Conservation (phyloP, 345 rosid species). For the Aquilaria yunnanensis region DNA sequence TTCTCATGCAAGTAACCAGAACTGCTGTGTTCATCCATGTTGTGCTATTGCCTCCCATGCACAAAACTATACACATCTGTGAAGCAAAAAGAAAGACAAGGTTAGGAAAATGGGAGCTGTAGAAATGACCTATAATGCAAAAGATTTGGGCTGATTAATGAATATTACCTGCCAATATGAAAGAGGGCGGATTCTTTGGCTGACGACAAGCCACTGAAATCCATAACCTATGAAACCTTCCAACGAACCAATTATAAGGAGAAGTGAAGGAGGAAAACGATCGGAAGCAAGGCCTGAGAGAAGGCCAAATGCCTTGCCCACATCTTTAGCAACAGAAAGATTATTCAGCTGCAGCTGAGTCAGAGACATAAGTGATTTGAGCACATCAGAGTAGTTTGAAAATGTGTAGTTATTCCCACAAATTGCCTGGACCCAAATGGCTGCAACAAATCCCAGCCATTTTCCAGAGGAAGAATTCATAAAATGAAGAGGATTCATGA, state of each 20-base stretch:
- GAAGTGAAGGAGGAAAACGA: conserved; percentile 31
- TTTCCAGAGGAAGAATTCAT: conserved; percentile 27
- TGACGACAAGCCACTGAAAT: conserved; percentile 65
- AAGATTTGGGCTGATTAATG: not conserved
- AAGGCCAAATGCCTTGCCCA: conserved; percentile 66
- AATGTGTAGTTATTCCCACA: conserved; percentile 66
- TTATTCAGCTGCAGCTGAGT: conserved; percentile 48
- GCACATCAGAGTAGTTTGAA: conserved; percentile 51
- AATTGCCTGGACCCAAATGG: conserved; percentile 58
- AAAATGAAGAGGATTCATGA: not conserved
- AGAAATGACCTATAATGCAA: no score
- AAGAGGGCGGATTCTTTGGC: conserved; percentile 39
- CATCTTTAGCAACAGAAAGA: conserved; percentile 57
- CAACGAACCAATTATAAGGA: conserved; percentile 39
- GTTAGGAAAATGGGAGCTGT: not conserved
- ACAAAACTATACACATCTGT: conserved; percentile 58
- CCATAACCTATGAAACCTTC: conserved; percentile 60
- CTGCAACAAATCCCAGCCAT: conserved; percentile 59
- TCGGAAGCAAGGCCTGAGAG: conserved; percentile 52
- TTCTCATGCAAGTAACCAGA: conserved; percentile 57
- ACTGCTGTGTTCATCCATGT: conserved; percentile 76
- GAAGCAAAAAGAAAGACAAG: not conserved
- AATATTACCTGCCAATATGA: conserved; percentile 58
- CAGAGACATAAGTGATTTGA: conserved; percentile 54
- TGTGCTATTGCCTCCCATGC: conserved; percentile 61